Evolutionary conservation across 192 early-diverging fungal genomes (phyloP).

Genomic region (Helicostylum pulchrum): DNA sequence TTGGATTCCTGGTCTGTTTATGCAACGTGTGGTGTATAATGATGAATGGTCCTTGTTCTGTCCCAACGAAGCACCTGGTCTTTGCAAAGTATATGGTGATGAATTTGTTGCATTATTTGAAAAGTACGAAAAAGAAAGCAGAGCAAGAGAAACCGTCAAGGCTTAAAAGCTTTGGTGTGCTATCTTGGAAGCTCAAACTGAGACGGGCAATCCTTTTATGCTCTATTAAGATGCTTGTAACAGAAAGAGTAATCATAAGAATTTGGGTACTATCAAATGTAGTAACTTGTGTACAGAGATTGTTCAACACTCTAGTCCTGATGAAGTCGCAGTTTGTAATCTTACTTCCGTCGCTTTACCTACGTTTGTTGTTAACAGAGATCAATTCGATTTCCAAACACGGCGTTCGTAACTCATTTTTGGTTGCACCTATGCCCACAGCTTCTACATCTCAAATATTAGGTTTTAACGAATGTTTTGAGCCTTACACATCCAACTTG

Average conservation of each 20-base stretch:
- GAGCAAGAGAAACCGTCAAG: constrained; percentile 86
- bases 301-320: constrained; percentile 92
- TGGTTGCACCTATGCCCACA: constrained; percentile 97
- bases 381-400: constrained; percentile 77
- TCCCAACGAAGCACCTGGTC: constrained; percentile 87
- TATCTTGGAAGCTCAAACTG: constrained; percentile 92
- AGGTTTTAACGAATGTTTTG: constrained; percentile 98
- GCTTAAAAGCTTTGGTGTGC: constrained; percentile 98
- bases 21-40: constrained; percentile 93
- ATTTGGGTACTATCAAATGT: constrained; percentile 98
- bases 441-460: constrained; percentile 97
- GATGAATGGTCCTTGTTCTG: constrained; percentile 95
- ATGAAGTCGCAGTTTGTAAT: constrained; percentile 98
- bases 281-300: constrained; percentile 98
- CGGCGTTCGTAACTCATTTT: constrained; percentile 90
- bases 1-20: constrained; percentile 98
- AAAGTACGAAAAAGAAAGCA: constrained; percentile 80
- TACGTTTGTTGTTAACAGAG: constrained; percentile 66
- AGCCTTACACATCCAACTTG: constrained; percentile 85
- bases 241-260: constrained; percentile 98
- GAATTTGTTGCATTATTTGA: constrained; percentile 84
- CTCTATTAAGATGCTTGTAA: constrained; percentile 99
- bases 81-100: constrained; percentile 91
- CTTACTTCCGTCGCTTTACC: constrained; percentile 93
- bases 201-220: constrained; percentile 98